A percentile compares a stretch with the other conserved stretches of the same genome.
Conservation (phyloP, 345 rosid genomes). For the Odontarrhena argentea region DNA sequence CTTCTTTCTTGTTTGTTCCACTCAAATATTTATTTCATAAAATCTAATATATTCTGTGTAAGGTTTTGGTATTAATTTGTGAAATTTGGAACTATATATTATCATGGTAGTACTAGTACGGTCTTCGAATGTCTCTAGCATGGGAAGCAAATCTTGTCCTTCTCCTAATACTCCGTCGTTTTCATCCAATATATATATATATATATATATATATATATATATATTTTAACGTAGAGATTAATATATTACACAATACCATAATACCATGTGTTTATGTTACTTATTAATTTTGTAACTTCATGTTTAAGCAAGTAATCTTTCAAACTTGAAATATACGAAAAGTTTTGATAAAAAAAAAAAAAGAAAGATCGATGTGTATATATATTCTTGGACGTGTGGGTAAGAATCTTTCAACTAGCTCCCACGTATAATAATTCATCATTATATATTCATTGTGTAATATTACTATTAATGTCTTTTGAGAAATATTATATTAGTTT, state of each 20-base stretch:
- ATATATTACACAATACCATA: too few relatives aligned
- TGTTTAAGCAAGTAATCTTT: not conserved
- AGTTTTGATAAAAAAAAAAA: not conserved
- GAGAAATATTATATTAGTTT: not conserved
- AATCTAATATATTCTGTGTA: not conserved
- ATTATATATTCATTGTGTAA: conserved; percentile 16
- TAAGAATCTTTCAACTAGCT: conserved; percentile 22
- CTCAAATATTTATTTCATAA: not conserved
- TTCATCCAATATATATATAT: not conserved
- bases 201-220: too few relatives aligned
- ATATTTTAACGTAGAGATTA: not conserved
- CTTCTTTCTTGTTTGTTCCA: conserved; percentile 21
- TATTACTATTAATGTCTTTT: not conserved
- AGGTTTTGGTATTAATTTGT: not conserved
- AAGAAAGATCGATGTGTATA: not conserved
- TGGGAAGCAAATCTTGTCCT: conserved; percentile 40
- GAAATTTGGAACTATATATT: conserved; percentile 16
- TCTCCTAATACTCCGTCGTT: conserved; percentile 21
- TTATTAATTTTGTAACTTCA: not conserved
- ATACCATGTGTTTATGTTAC: not conserved
- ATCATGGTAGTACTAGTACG: conserved; percentile 29
- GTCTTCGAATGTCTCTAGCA: conserved; percentile 35
- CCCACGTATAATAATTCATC: conserved; percentile 28
- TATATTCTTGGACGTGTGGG: conserved; percentile 26
- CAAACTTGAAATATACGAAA: not conserved